phyloP scores from a whole-genome alignment of 257 asterid genomes.

The Perilla frutescens region DNA sequence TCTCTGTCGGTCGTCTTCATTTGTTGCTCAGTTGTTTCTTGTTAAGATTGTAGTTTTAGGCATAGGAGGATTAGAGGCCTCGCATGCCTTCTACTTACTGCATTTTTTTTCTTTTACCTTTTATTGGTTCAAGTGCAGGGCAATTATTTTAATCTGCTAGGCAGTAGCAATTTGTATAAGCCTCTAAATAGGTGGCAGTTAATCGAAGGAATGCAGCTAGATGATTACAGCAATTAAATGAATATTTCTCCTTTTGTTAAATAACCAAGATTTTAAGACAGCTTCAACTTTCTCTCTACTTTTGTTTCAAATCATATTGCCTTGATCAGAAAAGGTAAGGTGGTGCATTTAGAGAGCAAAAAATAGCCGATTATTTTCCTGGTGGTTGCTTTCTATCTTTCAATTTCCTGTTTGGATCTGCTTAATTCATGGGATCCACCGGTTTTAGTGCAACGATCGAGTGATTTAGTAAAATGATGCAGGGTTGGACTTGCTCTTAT shows the following conservation, averaged over 20 bases:
- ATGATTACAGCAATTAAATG: constrained; percentile 38
- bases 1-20: background rate
- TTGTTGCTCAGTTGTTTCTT: constrained; percentile 41
- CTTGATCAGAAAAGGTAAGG: constrained; percentile 7
- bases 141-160: constrained; percentile 50
- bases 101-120: constrained; percentile 36
- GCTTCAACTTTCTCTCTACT: constrained; percentile 13
- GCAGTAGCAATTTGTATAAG: constrained; percentile 50
- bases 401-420: background rate
- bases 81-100: constrained; percentile 40
- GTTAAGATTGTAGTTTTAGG: constrained; percentile 47
- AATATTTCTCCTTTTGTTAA: constrained; percentile 35
- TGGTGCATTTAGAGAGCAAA: background rate
- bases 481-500: no score
- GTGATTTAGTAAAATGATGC: no score
- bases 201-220: constrained; percentile 49
- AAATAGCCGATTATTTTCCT: background rate
- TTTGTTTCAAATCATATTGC: background rate
- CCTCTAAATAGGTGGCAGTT: constrained; percentile 47
- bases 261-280: constrained; percentile 37
- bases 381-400: background rate
- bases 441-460: no score
- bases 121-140: constrained; percentile 43
- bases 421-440: no score
- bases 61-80: constrained; percentile 42